Conservation (phyloP, 2,329 filamentous ascomycete genomes). For the Xylariales sp. region DNA sequence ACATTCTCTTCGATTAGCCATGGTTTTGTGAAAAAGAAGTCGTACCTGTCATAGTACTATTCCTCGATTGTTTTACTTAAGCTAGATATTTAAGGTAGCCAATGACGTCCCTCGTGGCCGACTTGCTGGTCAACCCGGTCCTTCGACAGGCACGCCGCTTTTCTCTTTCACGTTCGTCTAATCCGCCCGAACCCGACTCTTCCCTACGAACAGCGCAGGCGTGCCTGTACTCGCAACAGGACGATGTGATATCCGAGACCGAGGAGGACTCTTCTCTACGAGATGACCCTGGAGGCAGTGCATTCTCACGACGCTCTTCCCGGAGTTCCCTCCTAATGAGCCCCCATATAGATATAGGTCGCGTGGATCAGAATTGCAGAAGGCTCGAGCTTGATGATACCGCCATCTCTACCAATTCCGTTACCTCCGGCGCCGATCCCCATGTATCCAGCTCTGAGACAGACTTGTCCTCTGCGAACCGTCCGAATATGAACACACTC, state of each 20-base stretch:
- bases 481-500: conserved; percentile 33
- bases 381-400: conserved; percentile 17
- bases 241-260: conserved; percentile 48
- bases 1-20: conserved; percentile 25
- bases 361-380: conserved; percentile 22
- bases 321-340: conserved; percentile 44
- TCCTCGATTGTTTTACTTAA: conserved; percentile 5
- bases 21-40: conserved; percentile 39
- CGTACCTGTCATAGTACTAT: conserved; percentile 35
- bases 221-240: conserved; percentile 39
- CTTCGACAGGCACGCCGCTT: conserved; percentile 74
- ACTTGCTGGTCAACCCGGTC: conserved; percentile 74
- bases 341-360: conserved; percentile 29
- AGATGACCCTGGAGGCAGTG: conserved; percentile 43
- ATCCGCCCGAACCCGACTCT: conserved; percentile 51
- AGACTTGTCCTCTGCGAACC: conserved; percentile 31
- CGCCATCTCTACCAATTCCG: conserved; percentile 14
- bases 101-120: conserved; percentile 73
- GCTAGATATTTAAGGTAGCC: conserved; percentile 25
- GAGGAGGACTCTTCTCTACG: conserved; percentile 46
- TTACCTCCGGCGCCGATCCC: conserved; percentile 19
- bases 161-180: conserved; percentile 60
- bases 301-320: conserved; percentile 45
- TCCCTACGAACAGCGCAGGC: conserved; percentile 49
- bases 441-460: conserved; percentile 26